Evolutionary conservation across 2,329 filamentous ascomycete genomes (phyloP).

Genomic region (Verticillium klebahnii): DNA sequence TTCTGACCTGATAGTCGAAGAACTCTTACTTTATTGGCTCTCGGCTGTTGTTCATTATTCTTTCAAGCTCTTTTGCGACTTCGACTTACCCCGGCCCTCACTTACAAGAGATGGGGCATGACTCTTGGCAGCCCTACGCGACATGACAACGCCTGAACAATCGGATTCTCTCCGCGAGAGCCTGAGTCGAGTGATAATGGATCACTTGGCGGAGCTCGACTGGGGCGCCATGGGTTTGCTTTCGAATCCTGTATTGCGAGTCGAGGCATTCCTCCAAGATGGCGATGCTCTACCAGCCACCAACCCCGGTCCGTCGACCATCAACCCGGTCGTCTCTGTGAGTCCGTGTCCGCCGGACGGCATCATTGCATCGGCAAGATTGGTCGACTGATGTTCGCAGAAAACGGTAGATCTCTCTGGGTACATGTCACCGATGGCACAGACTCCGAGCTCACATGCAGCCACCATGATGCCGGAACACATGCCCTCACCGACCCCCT

Average conservation of each 20-base stretch:
- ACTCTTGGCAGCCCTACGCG: not conserved
- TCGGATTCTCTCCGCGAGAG: constrained; percentile 10
- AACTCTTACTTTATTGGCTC: not conserved
- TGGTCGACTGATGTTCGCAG: constrained; percentile 2
- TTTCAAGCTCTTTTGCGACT: not conserved
- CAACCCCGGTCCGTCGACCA: constrained; percentile 5
- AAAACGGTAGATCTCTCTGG: constrained; percentile 14
- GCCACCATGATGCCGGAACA: not conserved
- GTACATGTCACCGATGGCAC: constrained; percentile 9
- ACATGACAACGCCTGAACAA: constrained; percentile 13
- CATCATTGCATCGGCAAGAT: not conserved
- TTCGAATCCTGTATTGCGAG: constrained; percentile 11
- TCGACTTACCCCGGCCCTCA: not conserved
- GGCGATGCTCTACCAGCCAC: constrained; percentile 5
- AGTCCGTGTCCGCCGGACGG: constrained; percentile 1
- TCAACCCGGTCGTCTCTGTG: constrained; percentile 12
- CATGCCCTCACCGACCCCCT: not conserved
- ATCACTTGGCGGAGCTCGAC: constrained; percentile 11
- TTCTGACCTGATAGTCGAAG: not conserved
- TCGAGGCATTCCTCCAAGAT: constrained; percentile 13
- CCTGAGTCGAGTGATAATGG: constrained; percentile 12
- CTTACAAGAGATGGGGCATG: not conserved
- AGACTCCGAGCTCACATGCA: not conserved
- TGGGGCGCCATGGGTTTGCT: constrained; percentile 11
- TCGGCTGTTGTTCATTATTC: not conserved